Conservation (phyloP, 768 basidiomycete genomes). For the Calvatia gigantea region DNA sequence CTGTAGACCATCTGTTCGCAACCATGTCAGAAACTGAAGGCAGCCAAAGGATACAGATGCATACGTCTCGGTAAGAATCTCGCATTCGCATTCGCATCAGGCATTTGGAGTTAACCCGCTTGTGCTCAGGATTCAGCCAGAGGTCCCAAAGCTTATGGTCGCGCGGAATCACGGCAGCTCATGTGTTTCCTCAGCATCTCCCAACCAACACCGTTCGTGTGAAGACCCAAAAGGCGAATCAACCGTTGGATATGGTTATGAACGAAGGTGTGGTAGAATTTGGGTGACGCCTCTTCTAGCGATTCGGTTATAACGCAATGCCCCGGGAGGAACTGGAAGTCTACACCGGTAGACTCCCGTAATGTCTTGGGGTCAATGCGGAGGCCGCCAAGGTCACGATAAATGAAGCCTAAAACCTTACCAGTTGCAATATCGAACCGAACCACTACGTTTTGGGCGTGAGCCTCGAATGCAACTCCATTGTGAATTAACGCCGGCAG, state of each 20-base stretch:
- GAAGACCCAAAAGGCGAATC: conserved; percentile 49
- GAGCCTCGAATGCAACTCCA: conserved; percentile 60
- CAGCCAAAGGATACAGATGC: conserved; percentile 13
- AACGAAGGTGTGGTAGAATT: conserved; percentile 58
- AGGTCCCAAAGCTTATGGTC: conserved; percentile 41
- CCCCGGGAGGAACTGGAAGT: conserved; percentile 49
- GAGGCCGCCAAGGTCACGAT: conserved; percentile 57
- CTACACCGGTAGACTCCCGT: conserved; percentile 41
- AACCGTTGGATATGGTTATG: conserved; percentile 59
- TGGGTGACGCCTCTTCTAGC: conserved; percentile 48
- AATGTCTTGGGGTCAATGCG: conserved; percentile 51
- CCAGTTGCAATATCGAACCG: conserved; percentile 41
- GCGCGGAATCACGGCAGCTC: conserved; percentile 37
- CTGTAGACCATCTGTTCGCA: conserved; percentile 48
- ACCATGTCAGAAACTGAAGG: background rate
- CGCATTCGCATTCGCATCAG: conserved; percentile 56
- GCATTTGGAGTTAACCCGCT: conserved; percentile 49
- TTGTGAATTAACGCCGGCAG: conserved; percentile 50
- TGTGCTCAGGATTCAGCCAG: conserved; percentile 41
- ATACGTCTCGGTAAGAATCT: conserved; percentile 53
- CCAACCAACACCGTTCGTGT: conserved; percentile 51
- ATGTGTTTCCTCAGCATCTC: conserved; percentile 45
- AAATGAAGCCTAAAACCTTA: conserved; percentile 44
- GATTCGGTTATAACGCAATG: conserved; percentile 49
- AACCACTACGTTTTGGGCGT: conserved; percentile 54